Evolutionary conservation across 495 filamentous ascomycete species (phyloP).

Genomic region (Xylaria nigripes): DNA sequence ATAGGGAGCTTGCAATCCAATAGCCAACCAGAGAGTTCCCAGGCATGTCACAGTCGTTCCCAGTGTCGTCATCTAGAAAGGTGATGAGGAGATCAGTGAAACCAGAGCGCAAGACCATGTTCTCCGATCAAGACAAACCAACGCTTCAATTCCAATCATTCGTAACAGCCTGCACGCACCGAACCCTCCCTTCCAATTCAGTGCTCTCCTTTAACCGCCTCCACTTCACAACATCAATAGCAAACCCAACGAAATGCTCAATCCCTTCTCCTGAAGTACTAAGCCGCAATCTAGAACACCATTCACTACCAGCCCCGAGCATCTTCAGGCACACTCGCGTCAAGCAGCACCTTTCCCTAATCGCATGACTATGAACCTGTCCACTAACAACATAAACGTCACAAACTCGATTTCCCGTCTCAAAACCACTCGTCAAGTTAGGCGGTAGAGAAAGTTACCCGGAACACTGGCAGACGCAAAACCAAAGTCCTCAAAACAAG

Average conservation of each 20-base stretch:
- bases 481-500: conserved; percentile 17
- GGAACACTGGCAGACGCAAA: neutral
- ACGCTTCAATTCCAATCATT: conserved; percentile 27
- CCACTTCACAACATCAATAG: conserved; percentile 31
- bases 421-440: conserved; percentile 17
- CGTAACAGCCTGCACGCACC: conserved; percentile 19
- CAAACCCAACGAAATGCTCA: conserved; percentile 10
- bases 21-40: no score
- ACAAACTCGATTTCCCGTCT: conserved; percentile 21
- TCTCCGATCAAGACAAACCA: no score
- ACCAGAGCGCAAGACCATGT: no score
- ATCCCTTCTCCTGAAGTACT: conserved; percentile 3
- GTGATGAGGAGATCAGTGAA: no score
- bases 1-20: no score
- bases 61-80: neutral
- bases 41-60: no score
- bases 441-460: conserved; percentile 15
- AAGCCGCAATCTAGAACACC: conserved; percentile 23
- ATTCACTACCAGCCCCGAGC: conserved; percentile 18
- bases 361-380: neutral
- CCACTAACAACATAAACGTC: conserved; percentile 23
- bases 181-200: conserved; percentile 19
- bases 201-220: conserved; percentile 15
- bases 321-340: conserved; percentile 21
- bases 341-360: conserved; percentile 15